Base-by-base conservation (phyloP, 306 rosid species). In the Quercus engelmannii region DNA sequence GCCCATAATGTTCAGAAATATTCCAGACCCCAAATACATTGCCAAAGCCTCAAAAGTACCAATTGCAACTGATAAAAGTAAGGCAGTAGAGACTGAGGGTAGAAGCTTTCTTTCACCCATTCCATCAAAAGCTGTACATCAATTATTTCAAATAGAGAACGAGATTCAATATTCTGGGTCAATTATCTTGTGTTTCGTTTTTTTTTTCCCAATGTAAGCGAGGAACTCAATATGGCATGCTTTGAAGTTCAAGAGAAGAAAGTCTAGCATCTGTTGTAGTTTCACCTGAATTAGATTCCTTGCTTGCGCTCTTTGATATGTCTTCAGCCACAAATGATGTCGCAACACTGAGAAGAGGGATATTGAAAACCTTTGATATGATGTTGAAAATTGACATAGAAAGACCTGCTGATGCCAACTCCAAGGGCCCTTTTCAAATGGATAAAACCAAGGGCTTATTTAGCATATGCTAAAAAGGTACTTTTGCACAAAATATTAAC, bases 241-340 rank as follows among this genome's bases (percentile, higher is more conserved):
- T 33, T 23, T 30, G 46, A 49, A 49, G 38, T 11, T 30, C 14
- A 64, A 30, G 14, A 63, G 11, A 43, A 18, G 41, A 55, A 13
- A 49, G 26, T 51, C 26, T 0, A 35, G 43, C 25, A 74, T 21
- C 72, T 28, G 55, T 12, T 74, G 13, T 64, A 78, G 51, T 74
- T 71, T 70, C 62, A 92, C 99, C 99, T 87, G 93, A 86, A 84
- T 75, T 31, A 84, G 93, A 83, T 59, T 63, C 74, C 55, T 80
- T 73, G 70, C 49, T 74, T 73, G 86, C 86, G 75, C 64, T 31
- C 76, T 87, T 91, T 38, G 97, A 88, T 67, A 95, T 82, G 82
- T 95, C 99, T 78, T 95, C 94, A 55, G 98, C 99, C 74, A 95
- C 99, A 83, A 95, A 95, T 72, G 99, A 93, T 52, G 99, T 93